Evolutionary conservation across 2,329 filamentous ascomycete genomes (phyloP), one percentile per base, ranked within the genome.

Genomic region (Pestalotiopsis sp.): DNA sequence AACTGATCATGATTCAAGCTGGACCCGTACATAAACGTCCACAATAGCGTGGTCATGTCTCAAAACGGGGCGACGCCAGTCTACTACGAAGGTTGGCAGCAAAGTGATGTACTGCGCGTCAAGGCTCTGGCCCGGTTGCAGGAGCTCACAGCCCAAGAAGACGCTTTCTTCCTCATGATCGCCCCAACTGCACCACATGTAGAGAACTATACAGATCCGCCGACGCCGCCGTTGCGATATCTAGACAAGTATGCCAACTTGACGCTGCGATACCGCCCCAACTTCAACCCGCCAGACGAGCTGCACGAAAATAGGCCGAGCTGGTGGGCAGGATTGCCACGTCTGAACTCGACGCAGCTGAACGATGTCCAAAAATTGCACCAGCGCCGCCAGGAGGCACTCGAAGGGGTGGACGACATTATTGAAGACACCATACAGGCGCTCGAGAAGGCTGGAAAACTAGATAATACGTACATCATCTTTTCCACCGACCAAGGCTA

Each of bases 401-500:
- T 84, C 25, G 81, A 82, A 69, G 78, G 78, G 4, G 80, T 84
- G 14, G 82, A 85, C 68, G 82, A 84, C 72, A 75, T 85, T 36
- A 78, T 85, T 3, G 80, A 79, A 14, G 75, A 75, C 4, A 68
- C 84, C 3, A 72, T 85, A 1, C 56, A 62, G 11, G 63, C 72
- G 4, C 71, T 78, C 36, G 74, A 70, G 23, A 36, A 64, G 20
- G 25, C 11, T 12, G 66, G 60, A 6, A 20, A 41, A 12, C 31
- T 68, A 13, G 49, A 58, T 14, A 65, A 64, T 41, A 65, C 66
- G 2, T 68, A 59, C 27, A 65, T 90, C 56, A 81, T 90, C 62
- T 90, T 87, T 73, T 86, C 87, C 0, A 84, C 85, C 0, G 88
- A 90, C 73, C 90, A 90, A 67, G 88, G 88, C 0, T 90, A 85